A percentile compares a stretch with the other conserved stretches of the same genome.
These are phyloP conservation scores for Wallacemonas collosoma DNA, from an alignment of 208 protist genomes.

Conservation along the genomic window DNA sequence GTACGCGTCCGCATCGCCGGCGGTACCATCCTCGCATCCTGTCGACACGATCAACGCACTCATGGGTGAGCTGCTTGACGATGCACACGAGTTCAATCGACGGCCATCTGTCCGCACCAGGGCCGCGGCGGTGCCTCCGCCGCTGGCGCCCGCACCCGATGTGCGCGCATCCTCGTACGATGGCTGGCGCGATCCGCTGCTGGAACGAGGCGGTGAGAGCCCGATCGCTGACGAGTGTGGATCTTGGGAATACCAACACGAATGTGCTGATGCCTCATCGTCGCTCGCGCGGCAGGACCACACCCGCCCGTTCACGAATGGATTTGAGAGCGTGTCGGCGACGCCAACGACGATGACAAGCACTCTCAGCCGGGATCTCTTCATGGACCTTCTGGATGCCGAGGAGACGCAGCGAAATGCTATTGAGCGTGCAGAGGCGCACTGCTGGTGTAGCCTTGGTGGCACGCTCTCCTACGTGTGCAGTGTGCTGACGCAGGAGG, in stretches of 20 bases:
- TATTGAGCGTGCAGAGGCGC: neutral
- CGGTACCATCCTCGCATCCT: neutral
- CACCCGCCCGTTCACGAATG: neutral
- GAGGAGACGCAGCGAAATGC: neutral
- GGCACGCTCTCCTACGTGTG: constrained; percentile 3
- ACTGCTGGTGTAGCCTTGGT: constrained; percentile 12
- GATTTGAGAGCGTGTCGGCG: no score
- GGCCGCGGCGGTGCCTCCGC: no score
- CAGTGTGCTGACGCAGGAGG: neutral
- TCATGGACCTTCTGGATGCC: neutral
- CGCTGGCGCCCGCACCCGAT: no score
- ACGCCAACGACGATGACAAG: neutral
- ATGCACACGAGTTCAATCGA: neutral
- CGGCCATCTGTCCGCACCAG: neutral
- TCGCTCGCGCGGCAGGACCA: neutral
- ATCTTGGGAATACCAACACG: no score
- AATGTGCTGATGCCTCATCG: no score
- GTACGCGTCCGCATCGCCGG: neutral
- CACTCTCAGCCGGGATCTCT: neutral
- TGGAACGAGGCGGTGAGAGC: no score
- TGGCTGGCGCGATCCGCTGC: no score
- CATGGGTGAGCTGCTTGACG: constrained; percentile 9
- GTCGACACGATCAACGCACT: constrained; percentile 11
- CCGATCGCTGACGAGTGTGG: no score
- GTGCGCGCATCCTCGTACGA: no score